Percentiles rank a stretch among this genome's conserved stretches.
Evolutionary conservation across 495 filamentous ascomycete species (phyloP).

Genomic region (Aspergillus ellipticus): DNA sequence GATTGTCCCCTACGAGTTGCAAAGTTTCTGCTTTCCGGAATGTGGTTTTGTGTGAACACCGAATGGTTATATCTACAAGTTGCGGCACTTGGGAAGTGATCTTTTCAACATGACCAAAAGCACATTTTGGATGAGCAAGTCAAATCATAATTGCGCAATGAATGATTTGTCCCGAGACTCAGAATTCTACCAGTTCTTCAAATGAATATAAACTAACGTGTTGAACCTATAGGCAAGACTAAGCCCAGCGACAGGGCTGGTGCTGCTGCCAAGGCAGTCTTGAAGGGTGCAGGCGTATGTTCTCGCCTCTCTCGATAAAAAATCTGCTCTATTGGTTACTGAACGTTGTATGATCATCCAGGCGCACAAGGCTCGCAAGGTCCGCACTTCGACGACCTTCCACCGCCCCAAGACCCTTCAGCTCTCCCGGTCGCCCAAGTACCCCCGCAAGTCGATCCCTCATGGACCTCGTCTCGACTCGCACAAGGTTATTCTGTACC

Average conservation of each 20-base stretch:
- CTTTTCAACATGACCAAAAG: neutral
- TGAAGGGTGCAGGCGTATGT: conserved; percentile 73
- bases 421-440: conserved; percentile 88
- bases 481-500: conserved; percentile 82
- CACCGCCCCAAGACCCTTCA: conserved; percentile 93
- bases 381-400: conserved; percentile 90
- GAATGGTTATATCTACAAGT: neutral
- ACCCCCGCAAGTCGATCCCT: conserved; percentile 91
- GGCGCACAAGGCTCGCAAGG: conserved; percentile 88
- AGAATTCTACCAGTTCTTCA: conserved; percentile 2
- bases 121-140: neutral
- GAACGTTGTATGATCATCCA: conserved; percentile 36
- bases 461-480: conserved; percentile 88
- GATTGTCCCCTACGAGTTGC: conserved; percentile 29
- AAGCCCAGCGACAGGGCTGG: conserved; percentile 75
- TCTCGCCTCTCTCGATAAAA: conserved; percentile 1
- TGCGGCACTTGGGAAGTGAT: neutral
- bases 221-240: conserved; percentile 55
- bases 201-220: conserved; percentile 10
- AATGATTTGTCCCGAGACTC: neutral
- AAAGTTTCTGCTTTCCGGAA: conserved; percentile 9
- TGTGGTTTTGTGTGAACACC: conserved; percentile 9
- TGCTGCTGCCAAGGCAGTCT: conserved; percentile 88
- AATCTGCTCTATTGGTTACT: conserved; percentile 1
- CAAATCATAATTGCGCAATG: too few relatives aligned